phyloP scores from a whole-genome alignment of 345 rosid genomes.

The Turnera subulata region DNA sequence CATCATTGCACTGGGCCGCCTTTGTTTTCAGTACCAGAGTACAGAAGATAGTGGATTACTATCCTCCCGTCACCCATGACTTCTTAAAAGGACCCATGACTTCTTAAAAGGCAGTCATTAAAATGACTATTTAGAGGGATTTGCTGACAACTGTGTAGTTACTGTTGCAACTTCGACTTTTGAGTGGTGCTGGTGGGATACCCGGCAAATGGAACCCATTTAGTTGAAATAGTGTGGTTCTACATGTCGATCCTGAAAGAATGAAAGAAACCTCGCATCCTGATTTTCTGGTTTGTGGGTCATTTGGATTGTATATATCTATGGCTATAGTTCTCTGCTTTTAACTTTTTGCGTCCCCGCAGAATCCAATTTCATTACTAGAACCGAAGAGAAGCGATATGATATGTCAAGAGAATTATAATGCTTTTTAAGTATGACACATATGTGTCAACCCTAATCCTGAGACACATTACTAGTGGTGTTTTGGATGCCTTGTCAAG shows the following conservation, averaged over 20 bases:
- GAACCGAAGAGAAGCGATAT: no score
- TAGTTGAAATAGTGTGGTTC: constrained; percentile 17
- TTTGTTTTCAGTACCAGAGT: constrained; percentile 23
- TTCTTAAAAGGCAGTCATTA: constrained; percentile 19
- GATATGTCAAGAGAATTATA: no score
- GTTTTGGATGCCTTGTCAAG: no score
- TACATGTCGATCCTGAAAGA: constrained; percentile 13
- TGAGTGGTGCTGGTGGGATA: constrained; percentile 29
- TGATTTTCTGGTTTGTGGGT: constrained; percentile 42
- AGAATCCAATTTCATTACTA: no score
- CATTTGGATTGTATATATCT: constrained; percentile 13
- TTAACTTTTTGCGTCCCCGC: constrained; percentile 2
- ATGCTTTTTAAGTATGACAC: no score
- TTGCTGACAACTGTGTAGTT: constrained; percentile 17
- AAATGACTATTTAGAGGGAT: constrained; percentile 16
- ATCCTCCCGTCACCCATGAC: constrained; percentile 15
- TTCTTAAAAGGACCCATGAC: constrained; percentile 21
- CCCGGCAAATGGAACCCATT: constrained; percentile 34
- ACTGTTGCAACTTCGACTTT: constrained; percentile 22
- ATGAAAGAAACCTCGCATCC: constrained; percentile 17
- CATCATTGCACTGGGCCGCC: constrained; percentile 34
- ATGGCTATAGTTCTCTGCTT: constrained; percentile 21
- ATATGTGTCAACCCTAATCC: no score
- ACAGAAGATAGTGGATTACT: constrained; percentile 38
- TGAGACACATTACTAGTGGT: no score